Evolutionary conservation across 1,284 basidiomycete genomes (phyloP).

Genomic region (Pseudozyma flocculosa): DNA sequence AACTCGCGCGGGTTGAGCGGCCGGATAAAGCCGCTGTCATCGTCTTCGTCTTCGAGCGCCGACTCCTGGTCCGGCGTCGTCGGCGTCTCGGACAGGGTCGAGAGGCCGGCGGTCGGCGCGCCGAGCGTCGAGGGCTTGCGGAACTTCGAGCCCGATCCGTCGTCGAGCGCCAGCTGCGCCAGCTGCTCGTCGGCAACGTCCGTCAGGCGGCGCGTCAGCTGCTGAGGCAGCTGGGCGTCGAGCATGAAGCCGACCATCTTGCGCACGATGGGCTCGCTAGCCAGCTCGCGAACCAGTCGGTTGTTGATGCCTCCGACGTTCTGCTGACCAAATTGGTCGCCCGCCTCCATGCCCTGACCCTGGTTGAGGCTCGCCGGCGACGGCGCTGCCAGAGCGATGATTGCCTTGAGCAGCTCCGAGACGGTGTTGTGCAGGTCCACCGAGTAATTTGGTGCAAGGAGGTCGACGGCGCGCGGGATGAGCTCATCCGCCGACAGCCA

Average conservation of each 20-base stretch:
- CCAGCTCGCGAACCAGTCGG: constrained; percentile 85
- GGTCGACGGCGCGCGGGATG: constrained; percentile 75
- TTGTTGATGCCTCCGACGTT: constrained; percentile 63
- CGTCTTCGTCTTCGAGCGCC: constrained; percentile 53
- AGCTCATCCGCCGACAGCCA: constrained; percentile 87
- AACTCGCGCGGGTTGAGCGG: constrained; percentile 40
- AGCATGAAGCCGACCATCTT: constrained; percentile 80
- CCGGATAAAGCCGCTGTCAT: constrained; percentile 38
- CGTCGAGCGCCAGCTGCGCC: constrained; percentile 14
- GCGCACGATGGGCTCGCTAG: constrained; percentile 71
- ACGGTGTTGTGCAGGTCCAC: constrained; percentile 82
- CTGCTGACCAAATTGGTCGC: constrained; percentile 24
- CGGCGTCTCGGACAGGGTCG: constrained; percentile 17
- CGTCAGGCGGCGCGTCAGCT: constrained; percentile 28
- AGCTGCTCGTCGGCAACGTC: constrained; percentile 42
- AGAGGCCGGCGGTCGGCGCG: constrained; percentile 8
- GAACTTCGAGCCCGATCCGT: not conserved
- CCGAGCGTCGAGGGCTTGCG: constrained; percentile 19
- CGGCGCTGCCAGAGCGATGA: constrained; percentile 90
- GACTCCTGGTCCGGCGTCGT: constrained; percentile 29
- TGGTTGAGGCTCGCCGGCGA: constrained; percentile 67
- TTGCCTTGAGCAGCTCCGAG: constrained; percentile 88
- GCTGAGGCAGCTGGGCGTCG: constrained; percentile 60
- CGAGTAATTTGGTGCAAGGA: constrained; percentile 77
- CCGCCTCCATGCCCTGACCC: constrained; percentile 55